These are phyloP conservation scores for Scutellaria minor DNA, from an alignment of 257 asterid genomes.

Conservation along the genomic window DNA sequence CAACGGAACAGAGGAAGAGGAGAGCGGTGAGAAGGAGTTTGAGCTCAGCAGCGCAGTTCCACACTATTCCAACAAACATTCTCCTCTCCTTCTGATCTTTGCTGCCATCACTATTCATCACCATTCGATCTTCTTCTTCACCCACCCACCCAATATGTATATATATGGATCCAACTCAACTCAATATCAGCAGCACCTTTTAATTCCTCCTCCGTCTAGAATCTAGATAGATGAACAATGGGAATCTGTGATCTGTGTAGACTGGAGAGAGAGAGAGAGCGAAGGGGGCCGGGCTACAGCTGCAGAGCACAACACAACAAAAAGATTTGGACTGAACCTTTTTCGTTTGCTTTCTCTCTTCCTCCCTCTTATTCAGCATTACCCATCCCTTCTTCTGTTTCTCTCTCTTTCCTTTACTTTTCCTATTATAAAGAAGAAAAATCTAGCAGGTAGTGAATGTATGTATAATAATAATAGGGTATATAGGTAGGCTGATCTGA, in stretches of 20 bases:
- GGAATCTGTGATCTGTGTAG: too few species aligned
- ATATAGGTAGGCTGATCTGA: background rate
- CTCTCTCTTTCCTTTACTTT: background rate
- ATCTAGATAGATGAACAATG: too few species aligned
- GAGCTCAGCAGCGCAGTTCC: slow-evolving; percentile 78
- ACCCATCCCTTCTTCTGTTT: background rate
- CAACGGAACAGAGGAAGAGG: slow-evolving; percentile 61
- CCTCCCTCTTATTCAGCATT: background rate
- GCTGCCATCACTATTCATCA: slow-evolving; percentile 31
- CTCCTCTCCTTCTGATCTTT: slow-evolving; percentile 40
- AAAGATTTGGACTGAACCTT: background rate
- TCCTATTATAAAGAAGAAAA: background rate
- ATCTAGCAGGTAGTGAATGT: background rate
- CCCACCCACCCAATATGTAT: too few species aligned
- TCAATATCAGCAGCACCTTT: background rate
- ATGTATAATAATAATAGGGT: too few species aligned
- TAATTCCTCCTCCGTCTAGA: background rate
- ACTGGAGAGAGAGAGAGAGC: background rate
- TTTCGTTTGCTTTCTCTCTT: background rate
- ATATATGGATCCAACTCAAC: too few species aligned
- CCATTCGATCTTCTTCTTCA: background rate
- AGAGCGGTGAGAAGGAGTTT: slow-evolving; percentile 64
- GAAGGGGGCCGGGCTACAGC: slow-evolving; percentile 10
- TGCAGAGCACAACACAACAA: slow-evolving; percentile 24
- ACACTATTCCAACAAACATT: slow-evolving; percentile 68